Conservation (phyloP, 371 early-diverging fungal genomes). For the Mucor plumbeus region DNA sequence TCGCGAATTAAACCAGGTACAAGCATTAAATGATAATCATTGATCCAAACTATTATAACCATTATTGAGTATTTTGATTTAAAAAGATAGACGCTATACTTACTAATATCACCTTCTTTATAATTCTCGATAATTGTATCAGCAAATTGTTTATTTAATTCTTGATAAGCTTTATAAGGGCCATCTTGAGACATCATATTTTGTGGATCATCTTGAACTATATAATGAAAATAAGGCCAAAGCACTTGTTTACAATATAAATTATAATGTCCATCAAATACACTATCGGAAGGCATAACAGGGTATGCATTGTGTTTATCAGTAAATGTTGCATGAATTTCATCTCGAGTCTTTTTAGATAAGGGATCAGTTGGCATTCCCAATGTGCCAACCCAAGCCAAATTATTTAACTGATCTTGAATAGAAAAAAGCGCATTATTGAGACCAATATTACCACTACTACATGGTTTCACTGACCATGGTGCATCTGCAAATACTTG, state of each 20-base stretch:
- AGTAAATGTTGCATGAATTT: constrained; percentile 65
- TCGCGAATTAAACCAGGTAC: constrained; percentile 88
- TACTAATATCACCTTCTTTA: constrained; percentile 84
- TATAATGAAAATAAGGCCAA: constrained; percentile 98
- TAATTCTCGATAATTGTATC: constrained; percentile 73
- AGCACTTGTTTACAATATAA: constrained; percentile 94
- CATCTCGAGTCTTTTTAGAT: constrained; percentile 60
- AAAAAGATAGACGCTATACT: constrained; percentile 31
- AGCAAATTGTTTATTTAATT: constrained; percentile 85
- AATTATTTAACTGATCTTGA: constrained; percentile 53
- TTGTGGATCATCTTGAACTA: constrained; percentile 77
- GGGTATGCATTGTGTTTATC: constrained; percentile 73
- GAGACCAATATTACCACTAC: constrained; percentile 87
- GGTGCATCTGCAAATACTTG: constrained; percentile 57
- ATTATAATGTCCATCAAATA: constrained; percentile 88
- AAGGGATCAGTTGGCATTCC: constrained; percentile 76
- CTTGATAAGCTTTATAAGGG: constrained; percentile 81
- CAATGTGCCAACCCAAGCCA: constrained; percentile 80
- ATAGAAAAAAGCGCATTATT: constrained; percentile 86
- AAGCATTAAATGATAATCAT: constrained; percentile 98
- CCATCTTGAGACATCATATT: constrained; percentile 65
- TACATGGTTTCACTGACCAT: constrained; percentile 74
- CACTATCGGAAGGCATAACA: constrained; percentile 82
- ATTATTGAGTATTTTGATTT: not conserved
- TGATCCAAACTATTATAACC: constrained; percentile 84